Evolutionary conservation across 306 rosid species (phyloP), one percentile per base, ranked within the genome.

Genomic region (Adenanthera pavonina): DNA sequence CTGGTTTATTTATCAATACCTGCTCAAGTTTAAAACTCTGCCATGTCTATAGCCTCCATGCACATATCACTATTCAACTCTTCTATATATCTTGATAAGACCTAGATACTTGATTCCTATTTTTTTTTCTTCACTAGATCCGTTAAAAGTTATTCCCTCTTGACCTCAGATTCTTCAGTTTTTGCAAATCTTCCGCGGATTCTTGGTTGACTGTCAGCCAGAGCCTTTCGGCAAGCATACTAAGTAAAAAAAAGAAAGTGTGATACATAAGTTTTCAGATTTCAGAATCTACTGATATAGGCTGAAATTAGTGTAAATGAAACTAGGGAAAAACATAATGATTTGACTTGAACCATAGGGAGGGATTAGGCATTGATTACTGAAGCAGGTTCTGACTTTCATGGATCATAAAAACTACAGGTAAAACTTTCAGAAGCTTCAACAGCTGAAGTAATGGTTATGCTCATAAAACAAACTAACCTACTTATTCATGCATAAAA

Each of bases 171-270:
- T 79, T 96, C 97, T 74, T 92, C 99, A 6, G 93, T 91, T 83
- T 84, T 96, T 2, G 99, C 99, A 88, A 96, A 96, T 91, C 99
- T 89, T 88, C 99, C 99, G 0, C 99, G 97, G 83, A 96, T 89
- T 89, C 99, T 89, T 15, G 98, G 99, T 73, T 96, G 99, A 82
- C 92, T 96, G 87, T 96, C 99, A 13, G 99, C 99, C 60, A 96
- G 94, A 74, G 98, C 99, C 94, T 96, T 96, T 87, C 98, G 92
- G 89, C 99, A 96, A 35, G 99, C 99, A 67, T 96, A 96, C 99
- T 94, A 75, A 0, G 12, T 7, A 1, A n/a, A 17, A 36, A 16
- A 25, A 60, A 61, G 16, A 52, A 1, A 4, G 12, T 0, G 41
- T 1, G 7, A 1, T 11, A 33, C 8, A 20, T 59, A n/a, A 20